Conservation (phyloP, 2,329 filamentous ascomycete genomes). For the Decorospora gaudefroyi region DNA sequence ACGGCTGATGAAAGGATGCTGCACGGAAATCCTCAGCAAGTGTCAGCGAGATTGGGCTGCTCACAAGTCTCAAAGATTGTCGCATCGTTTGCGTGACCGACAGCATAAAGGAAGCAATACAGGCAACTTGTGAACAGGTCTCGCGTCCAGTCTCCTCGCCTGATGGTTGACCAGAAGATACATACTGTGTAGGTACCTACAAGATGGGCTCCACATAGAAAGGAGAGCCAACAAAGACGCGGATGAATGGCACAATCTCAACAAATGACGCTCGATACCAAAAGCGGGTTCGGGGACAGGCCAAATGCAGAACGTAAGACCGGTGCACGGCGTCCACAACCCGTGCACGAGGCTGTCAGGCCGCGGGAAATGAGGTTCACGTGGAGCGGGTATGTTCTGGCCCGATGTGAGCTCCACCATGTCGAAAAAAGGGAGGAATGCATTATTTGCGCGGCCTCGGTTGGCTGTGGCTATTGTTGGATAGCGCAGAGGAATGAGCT, state of each 20-base stretch:
- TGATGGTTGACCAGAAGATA: too few relatives aligned
- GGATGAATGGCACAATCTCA: slow-evolving; percentile 24
- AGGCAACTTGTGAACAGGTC: background rate
- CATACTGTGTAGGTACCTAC: background rate
- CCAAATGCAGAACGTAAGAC: slow-evolving; percentile 24
- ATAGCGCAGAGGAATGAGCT: slow-evolving; percentile 4
- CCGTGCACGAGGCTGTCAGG: slow-evolving; percentile 35
- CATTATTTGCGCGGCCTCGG: slow-evolving; percentile 9
- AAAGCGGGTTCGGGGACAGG: slow-evolving; percentile 12
- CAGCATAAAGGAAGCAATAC: slow-evolving; percentile 1
- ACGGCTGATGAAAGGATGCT: slow-evolving; percentile 21
- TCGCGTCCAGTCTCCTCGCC: too few relatives aligned
- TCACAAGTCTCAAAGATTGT: slow-evolving; percentile 17
- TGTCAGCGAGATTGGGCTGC: slow-evolving; percentile 14
- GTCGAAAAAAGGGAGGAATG: slow-evolving; percentile 21
- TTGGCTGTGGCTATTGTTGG: slow-evolving; percentile 8
- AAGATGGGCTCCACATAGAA: background rate
- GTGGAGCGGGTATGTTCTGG: slow-evolving; percentile 25
- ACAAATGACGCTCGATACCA: slow-evolving; percentile 15
- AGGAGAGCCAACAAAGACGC: slow-evolving; percentile 4
- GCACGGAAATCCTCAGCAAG: slow-evolving; percentile 14
- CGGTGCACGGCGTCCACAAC: slow-evolving; percentile 30
- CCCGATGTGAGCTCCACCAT: slow-evolving; percentile 20
- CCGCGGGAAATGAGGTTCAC: slow-evolving; percentile 40
- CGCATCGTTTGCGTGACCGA: background rate